Evolutionary conservation across 345 rosid genomes (phyloP).

Genomic region (Corymbia maculata): DNA sequence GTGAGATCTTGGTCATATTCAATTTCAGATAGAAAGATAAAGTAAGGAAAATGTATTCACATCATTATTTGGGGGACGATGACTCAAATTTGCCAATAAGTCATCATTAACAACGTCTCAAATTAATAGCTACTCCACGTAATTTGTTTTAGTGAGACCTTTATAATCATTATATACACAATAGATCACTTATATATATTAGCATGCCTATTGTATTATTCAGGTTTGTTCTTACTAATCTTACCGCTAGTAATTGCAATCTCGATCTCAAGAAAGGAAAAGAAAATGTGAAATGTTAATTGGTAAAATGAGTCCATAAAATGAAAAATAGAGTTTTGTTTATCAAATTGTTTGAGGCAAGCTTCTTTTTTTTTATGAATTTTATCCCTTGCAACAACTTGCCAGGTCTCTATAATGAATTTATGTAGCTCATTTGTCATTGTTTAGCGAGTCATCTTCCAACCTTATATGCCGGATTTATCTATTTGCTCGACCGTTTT

Average conservation of each 20-base stretch:
- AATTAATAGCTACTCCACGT: background rate
- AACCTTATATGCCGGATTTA: background rate
- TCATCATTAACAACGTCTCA: background rate
- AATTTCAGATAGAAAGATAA: background rate
- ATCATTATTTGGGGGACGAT: background rate
- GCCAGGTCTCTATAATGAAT: background rate
- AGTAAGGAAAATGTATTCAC: too few relatives aligned
- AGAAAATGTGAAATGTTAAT: background rate
- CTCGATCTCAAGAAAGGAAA: background rate
- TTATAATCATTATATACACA: background rate
- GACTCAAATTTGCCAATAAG: too few relatives aligned
- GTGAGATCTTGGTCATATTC: background rate
- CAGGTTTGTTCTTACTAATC: background rate
- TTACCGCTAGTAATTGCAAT: background rate
- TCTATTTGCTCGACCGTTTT: background rate
- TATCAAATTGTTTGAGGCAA: background rate
- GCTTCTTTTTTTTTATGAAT: background rate
- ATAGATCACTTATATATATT: background rate
- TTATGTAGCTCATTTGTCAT: background rate
- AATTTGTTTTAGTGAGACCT: background rate
- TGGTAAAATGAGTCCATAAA: background rate
- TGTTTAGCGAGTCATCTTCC: background rate
- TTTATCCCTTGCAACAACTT: background rate
- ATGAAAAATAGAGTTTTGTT: background rate
- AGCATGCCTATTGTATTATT: background rate